Evolutionary conservation across 2,329 filamentous ascomycete species (phyloP).

Genomic region (Ascochyta rabiei): DNA sequence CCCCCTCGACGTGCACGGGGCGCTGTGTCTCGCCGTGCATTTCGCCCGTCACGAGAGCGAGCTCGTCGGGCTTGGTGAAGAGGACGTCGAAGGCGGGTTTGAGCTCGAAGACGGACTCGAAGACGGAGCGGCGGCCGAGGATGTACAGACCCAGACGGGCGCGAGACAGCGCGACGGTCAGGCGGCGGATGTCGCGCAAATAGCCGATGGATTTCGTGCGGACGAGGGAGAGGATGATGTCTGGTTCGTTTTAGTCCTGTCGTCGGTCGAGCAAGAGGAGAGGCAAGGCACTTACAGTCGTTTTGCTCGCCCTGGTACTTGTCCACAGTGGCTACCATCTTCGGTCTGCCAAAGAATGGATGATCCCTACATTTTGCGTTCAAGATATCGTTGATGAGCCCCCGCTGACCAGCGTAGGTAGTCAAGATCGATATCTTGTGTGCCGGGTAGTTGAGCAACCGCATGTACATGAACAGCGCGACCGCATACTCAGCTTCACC

Average conservation of each 20-base stretch:
- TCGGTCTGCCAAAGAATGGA: constrained; percentile 84
- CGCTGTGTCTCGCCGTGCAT: constrained; percentile 74
- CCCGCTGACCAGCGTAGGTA: constrained; percentile 90
- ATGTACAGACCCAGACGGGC: constrained; percentile 92
- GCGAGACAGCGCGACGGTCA: constrained; percentile 93
- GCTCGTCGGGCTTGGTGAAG: constrained; percentile 76
- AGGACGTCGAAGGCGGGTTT: constrained; percentile 83
- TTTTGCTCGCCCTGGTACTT: constrained; percentile 99
- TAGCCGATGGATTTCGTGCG: constrained; percentile 90
- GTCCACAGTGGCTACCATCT: constrained; percentile 91
- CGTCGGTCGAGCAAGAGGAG: neutral
- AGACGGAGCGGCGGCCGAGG: constrained; percentile 84
- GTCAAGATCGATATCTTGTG: constrained; percentile 84
- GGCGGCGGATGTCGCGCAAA: constrained; percentile 86
- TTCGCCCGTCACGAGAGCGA: constrained; percentile 82
- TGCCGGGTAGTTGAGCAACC: constrained; percentile 88
- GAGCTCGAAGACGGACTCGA: constrained; percentile 87
- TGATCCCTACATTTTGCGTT: constrained; percentile 82
- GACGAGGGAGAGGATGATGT: constrained; percentile 91
- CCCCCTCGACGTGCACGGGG: constrained; percentile 41
- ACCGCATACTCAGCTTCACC: constrained; percentile 98
- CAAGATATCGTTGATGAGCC: constrained; percentile 86
- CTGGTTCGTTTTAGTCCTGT: constrained; percentile 52
- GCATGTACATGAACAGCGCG: constrained; percentile 96
- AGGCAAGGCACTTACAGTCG: constrained; percentile 75